Base-by-base conservation (phyloP, 2,329 filamentous ascomycete species). In the Ascochyta viciae-villosae region DNA sequence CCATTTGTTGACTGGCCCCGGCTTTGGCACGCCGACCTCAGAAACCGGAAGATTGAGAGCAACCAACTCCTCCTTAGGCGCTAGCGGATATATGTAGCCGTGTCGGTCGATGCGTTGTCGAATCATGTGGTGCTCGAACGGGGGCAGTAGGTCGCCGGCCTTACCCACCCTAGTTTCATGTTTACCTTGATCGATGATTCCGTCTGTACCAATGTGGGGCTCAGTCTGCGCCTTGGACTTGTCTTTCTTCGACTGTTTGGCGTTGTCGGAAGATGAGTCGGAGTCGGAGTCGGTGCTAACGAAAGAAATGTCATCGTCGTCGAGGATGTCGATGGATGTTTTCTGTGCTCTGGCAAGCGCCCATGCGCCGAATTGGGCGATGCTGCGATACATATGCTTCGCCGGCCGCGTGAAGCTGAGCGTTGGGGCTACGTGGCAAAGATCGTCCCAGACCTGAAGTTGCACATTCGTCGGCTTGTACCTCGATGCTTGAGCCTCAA, bases 391-490 rank as follows among this genome's bases (percentile, higher is more conserved):
- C 92, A 98, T 97, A 77, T 90, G 90, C 74, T 98, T 98, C 41
- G 94, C 95, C 0, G 95, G 95, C n/a, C 89, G 85, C 0, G 94
- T 98, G 74, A 96, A 98, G 67, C 91, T 96, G n/a, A 98, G 82
- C 0, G 93, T 97, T 0, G 94, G 91, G 0, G 89, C 88, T 6
- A 96, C 93, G 71, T 98, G 94, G 68, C 95, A 98, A 3, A 98
- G 80, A 66, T 96, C 90, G 54, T 98, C 94, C 93, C 94, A 98
- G 1, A 98, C 89, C 73, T 98, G 95, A 2, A 99, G 82, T 72
- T 97, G 92, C 0, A 98, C 94, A 65, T 96, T 86, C 0, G 95
- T 99, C 0, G 92, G 91, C 54, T 87, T 86, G 74, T 91, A 96
- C 59, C 83, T 87, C 26, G 88, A 87, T 56, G 83, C 81, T 34